phyloP scores from a whole-genome alignment of 106 monocot genomes.

The Agapanthus africanus region DNA sequence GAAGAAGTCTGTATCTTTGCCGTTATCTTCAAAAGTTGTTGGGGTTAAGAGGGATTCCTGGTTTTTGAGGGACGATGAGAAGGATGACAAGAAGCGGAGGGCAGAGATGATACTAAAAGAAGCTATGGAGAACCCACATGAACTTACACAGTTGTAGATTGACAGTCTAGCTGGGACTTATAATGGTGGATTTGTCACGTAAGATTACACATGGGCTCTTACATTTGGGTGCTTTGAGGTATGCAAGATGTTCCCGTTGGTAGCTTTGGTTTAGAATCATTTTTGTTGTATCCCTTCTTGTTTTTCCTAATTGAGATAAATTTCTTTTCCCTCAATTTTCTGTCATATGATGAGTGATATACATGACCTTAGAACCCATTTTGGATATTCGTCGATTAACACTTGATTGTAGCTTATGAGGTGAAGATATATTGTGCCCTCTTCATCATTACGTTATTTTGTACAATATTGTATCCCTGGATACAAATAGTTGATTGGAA shows the following conservation, averaged over 20 bases:
- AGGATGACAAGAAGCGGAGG: constrained; percentile 88
- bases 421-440: background rate
- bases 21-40: constrained; percentile 19
- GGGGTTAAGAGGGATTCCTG: constrained; percentile 25
- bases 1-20: constrained; percentile 47
- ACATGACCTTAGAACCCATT: no score
- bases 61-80: constrained; percentile 74
- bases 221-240: constrained; percentile 12
- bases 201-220: constrained; percentile 9
- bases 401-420: background rate
- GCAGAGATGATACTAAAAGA: constrained; percentile 86
- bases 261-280: background rate
- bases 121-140: constrained; percentile 92
- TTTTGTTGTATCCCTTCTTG: background rate
- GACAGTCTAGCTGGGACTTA: background rate
- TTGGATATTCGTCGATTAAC: no score
- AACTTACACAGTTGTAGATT: constrained; percentile 67
- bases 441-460: background rate
- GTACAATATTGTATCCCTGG: constrained; percentile 8
- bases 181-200: constrained; percentile 1
- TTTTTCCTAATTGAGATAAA: constrained; percentile 2
- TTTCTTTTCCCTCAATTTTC: background rate
- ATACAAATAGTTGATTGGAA: constrained; percentile 1
- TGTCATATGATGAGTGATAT: background rate
- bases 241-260: constrained; percentile 9